Conservation (phyloP, 768 basidiomycete genomes). For the Paxillus rubicundulus region DNA sequence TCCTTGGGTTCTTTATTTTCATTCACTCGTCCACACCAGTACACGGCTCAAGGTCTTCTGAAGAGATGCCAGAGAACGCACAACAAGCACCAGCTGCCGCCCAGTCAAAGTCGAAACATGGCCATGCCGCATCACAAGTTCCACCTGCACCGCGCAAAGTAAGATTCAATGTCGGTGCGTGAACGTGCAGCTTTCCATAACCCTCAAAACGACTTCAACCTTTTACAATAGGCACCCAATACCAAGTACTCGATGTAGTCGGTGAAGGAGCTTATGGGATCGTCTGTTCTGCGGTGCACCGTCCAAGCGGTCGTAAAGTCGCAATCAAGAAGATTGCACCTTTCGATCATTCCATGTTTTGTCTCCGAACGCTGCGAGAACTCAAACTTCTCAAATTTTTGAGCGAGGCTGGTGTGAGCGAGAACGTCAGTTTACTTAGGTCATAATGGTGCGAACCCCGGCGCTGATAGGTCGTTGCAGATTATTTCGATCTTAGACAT, state of each 20-base stretch:
- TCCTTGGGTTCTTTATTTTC: neutral
- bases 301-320: conserved; percentile 85
- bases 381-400: conserved; percentile 81
- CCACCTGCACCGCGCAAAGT: conserved; percentile 73
- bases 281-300: conserved; percentile 89
- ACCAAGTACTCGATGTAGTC: conserved; percentile 83
- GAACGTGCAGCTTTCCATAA: neutral
- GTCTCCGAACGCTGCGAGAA: conserved; percentile 84
- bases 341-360: conserved; percentile 96
- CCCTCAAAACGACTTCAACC: neutral
- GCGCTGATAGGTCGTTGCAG: conserved; percentile 33
- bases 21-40: conserved; percentile 1
- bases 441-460: neutral
- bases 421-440: conserved; percentile 55
- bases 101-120: conserved; percentile 42
- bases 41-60: neutral
- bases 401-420: conserved; percentile 84
- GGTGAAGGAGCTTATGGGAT: conserved; percentile 94
- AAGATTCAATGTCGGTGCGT: conserved; percentile 80
- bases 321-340: conserved; percentile 97
- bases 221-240: conserved; percentile 58
- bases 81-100: conserved; percentile 6
- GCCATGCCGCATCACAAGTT: conserved; percentile 44
- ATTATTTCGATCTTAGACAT: conserved; percentile 91
- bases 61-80: conserved; percentile 29